phyloP scores from a whole-genome alignment of 2,329 filamentous ascomycete genomes.

The Pseudogymnoascus sp. region DNA sequence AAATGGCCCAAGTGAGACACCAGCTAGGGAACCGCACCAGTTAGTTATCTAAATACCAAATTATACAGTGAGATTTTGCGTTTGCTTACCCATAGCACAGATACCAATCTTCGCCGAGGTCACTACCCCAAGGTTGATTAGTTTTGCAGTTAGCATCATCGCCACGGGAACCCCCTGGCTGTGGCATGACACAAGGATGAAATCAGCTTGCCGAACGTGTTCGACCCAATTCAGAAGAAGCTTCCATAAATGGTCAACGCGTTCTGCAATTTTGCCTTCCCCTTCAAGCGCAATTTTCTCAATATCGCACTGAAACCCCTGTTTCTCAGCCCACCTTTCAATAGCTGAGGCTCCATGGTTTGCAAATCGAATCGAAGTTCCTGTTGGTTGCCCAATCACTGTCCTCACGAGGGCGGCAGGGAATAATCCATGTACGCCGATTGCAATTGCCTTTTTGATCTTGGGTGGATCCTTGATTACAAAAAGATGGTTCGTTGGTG shows the following conservation, averaged over 20 bases:
- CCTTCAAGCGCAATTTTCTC: conserved; percentile 93
- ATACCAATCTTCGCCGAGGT: conserved; percentile 70
- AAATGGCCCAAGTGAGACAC: conserved; percentile 89
- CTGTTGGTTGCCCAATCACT: conserved; percentile 88
- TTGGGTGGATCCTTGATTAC: conserved; percentile 59
- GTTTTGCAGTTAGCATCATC: conserved; percentile 83
- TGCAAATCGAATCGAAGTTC: conserved; percentile 88
- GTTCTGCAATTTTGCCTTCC: conserved; percentile 82
- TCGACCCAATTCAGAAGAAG: conserved; percentile 92
- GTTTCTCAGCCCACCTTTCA: conserved; percentile 66
- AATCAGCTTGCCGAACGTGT: conserved; percentile 76
- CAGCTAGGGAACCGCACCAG: conserved; percentile 50
- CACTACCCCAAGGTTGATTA: conserved; percentile 84
- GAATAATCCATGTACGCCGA: conserved; percentile 91
- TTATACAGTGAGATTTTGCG: background rate
- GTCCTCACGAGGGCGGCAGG: conserved; percentile 80
- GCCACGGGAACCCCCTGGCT: conserved; percentile 93
- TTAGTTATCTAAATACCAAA: conserved; percentile 10
- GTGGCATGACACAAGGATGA: conserved; percentile 87
- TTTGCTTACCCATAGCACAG: conserved; percentile 58
- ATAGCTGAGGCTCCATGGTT: conserved; percentile 80
- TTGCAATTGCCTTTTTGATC: conserved; percentile 79
- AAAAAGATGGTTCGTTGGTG: conserved; percentile 61
- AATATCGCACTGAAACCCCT: conserved; percentile 68
- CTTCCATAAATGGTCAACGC: conserved; percentile 90